Evolutionary conservation across 2,329 filamentous ascomycete species (phyloP).

Genomic region (Mycosphaerella sp.): DNA sequence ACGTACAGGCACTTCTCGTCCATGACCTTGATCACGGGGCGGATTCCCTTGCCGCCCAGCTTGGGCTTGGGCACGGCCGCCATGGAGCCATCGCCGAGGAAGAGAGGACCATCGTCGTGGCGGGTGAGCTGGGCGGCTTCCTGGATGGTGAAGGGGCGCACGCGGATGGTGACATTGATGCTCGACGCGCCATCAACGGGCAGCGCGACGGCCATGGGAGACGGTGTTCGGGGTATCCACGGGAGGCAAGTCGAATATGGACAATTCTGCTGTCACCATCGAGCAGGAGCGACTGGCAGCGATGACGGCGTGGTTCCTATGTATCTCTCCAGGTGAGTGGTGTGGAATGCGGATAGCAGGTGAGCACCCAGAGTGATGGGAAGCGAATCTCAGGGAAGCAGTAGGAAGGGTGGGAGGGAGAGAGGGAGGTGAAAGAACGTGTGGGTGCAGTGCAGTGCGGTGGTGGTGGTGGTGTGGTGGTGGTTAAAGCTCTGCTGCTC

Average conservation of each 20-base stretch:
- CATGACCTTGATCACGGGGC: conserved; percentile 89
- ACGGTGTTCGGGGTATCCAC: conserved; percentile 3
- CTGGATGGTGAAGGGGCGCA: conserved; percentile 68
- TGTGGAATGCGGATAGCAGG: too few species aligned
- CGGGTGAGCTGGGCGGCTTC: conserved; percentile 86
- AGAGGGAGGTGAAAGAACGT: too few species aligned
- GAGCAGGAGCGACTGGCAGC: background rate
- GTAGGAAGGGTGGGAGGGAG: too few species aligned
- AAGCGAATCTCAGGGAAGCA: too few species aligned
- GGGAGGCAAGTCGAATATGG: too few species aligned
- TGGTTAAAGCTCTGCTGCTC: too few species aligned
- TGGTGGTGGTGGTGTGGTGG: too few species aligned
- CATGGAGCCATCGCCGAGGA: conserved; percentile 93
- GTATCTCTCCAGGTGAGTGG: too few species aligned
- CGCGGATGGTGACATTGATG: conserved; percentile 51
- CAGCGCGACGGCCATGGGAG: conserved; percentile 13
- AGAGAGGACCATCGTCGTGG: conserved; percentile 77
- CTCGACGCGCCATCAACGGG: conserved; percentile 41
- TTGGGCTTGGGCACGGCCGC: conserved; percentile 82
- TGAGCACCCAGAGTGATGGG: too few species aligned
- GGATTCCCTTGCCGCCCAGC: conserved; percentile 75
- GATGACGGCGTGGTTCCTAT: too few species aligned
- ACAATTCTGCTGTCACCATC: background rate
- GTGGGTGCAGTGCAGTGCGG: too few species aligned
- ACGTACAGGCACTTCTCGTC: conserved; percentile 91